These are phyloP conservation scores for Laburnicola sp. DNA, from an alignment of 2,329 filamentous ascomycete genomes.

Conservation along the genomic window DNA sequence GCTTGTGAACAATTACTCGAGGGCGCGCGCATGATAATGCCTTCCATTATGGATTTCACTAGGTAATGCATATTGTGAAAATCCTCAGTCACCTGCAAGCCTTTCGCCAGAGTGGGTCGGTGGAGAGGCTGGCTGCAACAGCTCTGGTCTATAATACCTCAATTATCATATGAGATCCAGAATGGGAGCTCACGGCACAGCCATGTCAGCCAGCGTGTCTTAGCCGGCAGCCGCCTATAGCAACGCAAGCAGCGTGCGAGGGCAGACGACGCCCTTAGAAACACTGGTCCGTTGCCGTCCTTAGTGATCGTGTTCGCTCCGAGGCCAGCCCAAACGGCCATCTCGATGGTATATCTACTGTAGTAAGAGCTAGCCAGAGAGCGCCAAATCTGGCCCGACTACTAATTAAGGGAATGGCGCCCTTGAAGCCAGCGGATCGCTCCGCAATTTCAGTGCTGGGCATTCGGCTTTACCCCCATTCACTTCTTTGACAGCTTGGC, in stretches of 20 bases:
- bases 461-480: slow-evolving; percentile 22
- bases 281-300: slow-evolving; percentile 3
- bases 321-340: slow-evolving; percentile 21
- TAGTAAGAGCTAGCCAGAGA: not conserved
- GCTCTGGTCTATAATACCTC: slow-evolving; percentile 30
- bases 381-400: not conserved
- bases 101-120: slow-evolving; percentile 25
- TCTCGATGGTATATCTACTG: slow-evolving; percentile 10
- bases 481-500: slow-evolving; percentile 30
- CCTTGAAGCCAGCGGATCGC: slow-evolving; percentile 33
- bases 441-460: slow-evolving; percentile 33
- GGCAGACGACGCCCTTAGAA: slow-evolving; percentile 29
- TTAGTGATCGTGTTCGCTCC: not conserved
- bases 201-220: slow-evolving; percentile 27
- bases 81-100: slow-evolving; percentile 35
- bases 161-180: slow-evolving; percentile 31
- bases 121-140: slow-evolving; percentile 23
- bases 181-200: slow-evolving; percentile 21
- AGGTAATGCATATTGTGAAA: slow-evolving; percentile 35
- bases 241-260: slow-evolving; percentile 23
- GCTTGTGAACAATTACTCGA: slow-evolving; percentile 28
- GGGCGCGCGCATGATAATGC: slow-evolving; percentile 30
- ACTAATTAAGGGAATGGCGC: slow-evolving; percentile 20
- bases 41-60: slow-evolving; percentile 23
- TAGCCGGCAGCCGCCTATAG: slow-evolving; percentile 22